Base-by-base conservation (phyloP, 306 rosid genomes). In the Prunus davidiana region DNA sequence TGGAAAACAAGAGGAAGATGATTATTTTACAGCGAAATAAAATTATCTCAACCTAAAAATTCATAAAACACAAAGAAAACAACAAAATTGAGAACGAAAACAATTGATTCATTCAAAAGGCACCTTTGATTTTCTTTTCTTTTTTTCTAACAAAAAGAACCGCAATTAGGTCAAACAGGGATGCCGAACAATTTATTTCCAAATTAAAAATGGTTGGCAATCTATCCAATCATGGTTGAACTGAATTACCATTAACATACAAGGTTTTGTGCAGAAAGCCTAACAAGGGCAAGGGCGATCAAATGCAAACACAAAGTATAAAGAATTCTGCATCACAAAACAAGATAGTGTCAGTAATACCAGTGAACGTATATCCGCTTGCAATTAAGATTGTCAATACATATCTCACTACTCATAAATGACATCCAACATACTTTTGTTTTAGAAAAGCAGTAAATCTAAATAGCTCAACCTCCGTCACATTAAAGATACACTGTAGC, bases 1-100 rank as follows among this genome's bases (percentile, higher is more conserved):
- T 60, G 96, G 97, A 38, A 92, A 92, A 81, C 98, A 90, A 85
- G 97, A 94, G 81, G 95, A 94, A 71, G 98, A 95, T 54, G 95
- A 92, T 74, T 95, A 84, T 84, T 95, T 90, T 78, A 92, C 98
- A n/a, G 96, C 96, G 28, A 96, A 90, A 82, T 96, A 92, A 89
- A 94, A 94, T 79, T 4, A 32, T 4, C 34, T 4, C 34, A 32
- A 32, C 34, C 34, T 32, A 32, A 32, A 32, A 32, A 4, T 32
- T 32, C 34, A 55, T n/a, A 8, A 56, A 56, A 20, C 25, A 56
- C 28, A 19, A 18, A 19, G 58, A 12, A 56, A 56, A 20, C 27
- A 20, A 9, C 25, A 56, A n/a, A 7, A 43, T 6, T 1, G 8
- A 19, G 12, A 45, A 20, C 15, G 32, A 12, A 20, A 67, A 22